Conservation (phyloP, 1,284 basidiomycete genomes). For the Termitomyces sp. region DNA sequence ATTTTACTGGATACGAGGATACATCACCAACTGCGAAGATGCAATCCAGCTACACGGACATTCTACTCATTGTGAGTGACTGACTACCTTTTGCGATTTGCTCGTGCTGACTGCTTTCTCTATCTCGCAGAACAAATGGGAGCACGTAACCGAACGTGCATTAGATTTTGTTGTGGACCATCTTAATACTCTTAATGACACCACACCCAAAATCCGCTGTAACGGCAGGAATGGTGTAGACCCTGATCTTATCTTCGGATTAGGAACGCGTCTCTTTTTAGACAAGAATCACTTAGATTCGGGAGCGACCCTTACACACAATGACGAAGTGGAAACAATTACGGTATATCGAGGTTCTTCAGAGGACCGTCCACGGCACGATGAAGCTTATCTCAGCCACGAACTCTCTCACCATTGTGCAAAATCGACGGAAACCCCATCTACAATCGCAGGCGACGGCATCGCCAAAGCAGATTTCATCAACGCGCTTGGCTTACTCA, state of each 20-base stretch:
- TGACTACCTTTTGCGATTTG: background rate
- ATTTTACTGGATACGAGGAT: slow-evolving; percentile 88
- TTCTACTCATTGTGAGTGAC: slow-evolving; percentile 69
- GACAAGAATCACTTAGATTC: slow-evolving; percentile 25
- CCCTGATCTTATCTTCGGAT: slow-evolving; percentile 75
- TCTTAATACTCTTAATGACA: slow-evolving; percentile 83
- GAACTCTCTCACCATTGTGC: background rate
- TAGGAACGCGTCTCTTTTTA: slow-evolving; percentile 74
- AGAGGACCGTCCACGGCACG: slow-evolving; percentile 31
- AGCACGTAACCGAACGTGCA: slow-evolving; percentile 69
- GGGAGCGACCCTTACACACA: slow-evolving; percentile 35
- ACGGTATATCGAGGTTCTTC: slow-evolving; percentile 40
- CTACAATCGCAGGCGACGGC: background rate
- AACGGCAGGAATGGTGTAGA: slow-evolving; percentile 61
- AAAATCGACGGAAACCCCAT: background rate
- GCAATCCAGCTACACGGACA: slow-evolving; percentile 91
- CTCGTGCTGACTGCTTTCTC: background rate
- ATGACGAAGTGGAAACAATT: slow-evolving; percentile 81
- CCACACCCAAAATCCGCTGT: slow-evolving; percentile 78
- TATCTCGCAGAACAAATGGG: slow-evolving; percentile 79
- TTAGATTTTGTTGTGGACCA: slow-evolving; percentile 82
- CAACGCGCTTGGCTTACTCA: slow-evolving; percentile 46
- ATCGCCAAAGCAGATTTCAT: slow-evolving; percentile 32
- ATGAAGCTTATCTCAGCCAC: slow-evolving; percentile 5
- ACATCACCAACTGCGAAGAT: slow-evolving; percentile 83